These are phyloP conservation scores for Pseudocercospora pini-densiflorae DNA, from an alignment of 2,329 filamentous ascomycete species.

Conservation along the genomic window DNA sequence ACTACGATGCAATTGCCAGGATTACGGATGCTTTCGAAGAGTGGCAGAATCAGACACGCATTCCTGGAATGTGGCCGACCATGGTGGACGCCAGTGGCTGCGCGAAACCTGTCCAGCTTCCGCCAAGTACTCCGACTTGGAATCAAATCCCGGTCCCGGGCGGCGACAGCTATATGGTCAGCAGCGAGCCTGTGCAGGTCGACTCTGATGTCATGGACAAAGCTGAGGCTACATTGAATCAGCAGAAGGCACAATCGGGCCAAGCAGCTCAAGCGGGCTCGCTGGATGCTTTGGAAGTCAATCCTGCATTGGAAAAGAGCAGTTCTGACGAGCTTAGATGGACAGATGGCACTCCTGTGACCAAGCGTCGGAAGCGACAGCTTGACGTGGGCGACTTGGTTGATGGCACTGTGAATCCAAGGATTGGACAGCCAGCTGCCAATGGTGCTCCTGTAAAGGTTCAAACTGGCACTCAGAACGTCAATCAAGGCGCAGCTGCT, in stretches of 20 bases:
- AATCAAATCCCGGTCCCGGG: conserved; percentile 29
- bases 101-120: conserved; percentile 51
- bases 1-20: conserved; percentile 87
- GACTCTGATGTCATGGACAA: conserved; percentile 16
- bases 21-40: conserved; percentile 80
- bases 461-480: background rate
- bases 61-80: conserved; percentile 82
- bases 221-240: conserved; percentile 18
- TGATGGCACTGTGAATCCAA: background rate
- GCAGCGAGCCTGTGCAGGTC: conserved; percentile 23
- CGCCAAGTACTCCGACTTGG: conserved; percentile 10
- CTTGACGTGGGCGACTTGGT: background rate
- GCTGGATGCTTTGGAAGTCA: background rate
- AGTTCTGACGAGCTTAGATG: conserved; percentile 2
- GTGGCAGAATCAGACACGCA: conserved; percentile 70
- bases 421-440: background rate
- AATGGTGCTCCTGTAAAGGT: background rate
- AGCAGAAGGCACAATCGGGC: conserved; percentile 11
- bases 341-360: conserved; percentile 7
- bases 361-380: conserved; percentile 3
- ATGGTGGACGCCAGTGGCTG: conserved; percentile 80
- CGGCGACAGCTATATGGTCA: conserved; percentile 31
- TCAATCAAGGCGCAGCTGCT: background rate
- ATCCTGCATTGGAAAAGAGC: background rate
- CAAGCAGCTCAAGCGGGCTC: conserved; percentile 7